Percentiles rank a stretch among this genome's conserved stretches.
These are phyloP conservation scores for Hyphodiscus sp. DNA, from an alignment of 2,329 filamentous ascomycete species.

Conservation along the genomic window DNA sequence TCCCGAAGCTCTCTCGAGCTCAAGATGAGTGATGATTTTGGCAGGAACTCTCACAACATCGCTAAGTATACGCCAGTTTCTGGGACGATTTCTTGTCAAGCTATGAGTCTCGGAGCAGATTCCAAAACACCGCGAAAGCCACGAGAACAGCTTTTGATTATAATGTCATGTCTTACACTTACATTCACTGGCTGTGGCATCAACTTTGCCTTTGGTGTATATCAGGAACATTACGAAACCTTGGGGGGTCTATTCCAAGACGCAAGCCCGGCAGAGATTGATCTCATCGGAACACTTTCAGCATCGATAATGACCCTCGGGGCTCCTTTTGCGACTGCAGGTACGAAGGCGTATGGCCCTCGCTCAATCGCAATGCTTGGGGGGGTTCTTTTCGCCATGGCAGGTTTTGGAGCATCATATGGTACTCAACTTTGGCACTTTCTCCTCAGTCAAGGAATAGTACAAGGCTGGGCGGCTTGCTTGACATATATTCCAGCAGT, in stretches of 20 bases:
- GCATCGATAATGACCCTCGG: conserved; percentile 33
- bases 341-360: conserved; percentile 31
- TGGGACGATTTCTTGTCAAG: no score
- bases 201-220: conserved; percentile 35
- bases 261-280: conserved; percentile 32
- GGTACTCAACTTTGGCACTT: conserved; percentile 26
- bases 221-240: conserved; percentile 34
- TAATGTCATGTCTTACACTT: no score
- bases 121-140: no score
- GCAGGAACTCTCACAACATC: no score
- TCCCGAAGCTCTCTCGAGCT: no score
- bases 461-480: conserved; percentile 34
- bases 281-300: conserved; percentile 34
- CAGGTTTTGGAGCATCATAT: conserved; percentile 30
- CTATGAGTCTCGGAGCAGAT: no score
- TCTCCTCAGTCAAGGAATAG: conserved; percentile 29
- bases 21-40: no score
- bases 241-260: conserved; percentile 32
- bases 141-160: no score
- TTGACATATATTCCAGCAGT: conserved; percentile 35
- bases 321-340: conserved; percentile 30
- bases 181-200: conserved; percentile 15
- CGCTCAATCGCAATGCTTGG: conserved; percentile 27
- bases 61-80: no score
- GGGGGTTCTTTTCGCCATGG: conserved; percentile 30